A percentile compares a stretch with the other conserved stretches of the same genome.
Evolutionary conservation across 1,284 basidiomycete genomes (phyloP).

Genomic region (Cutaneotrichosporon cutaneum): DNA sequence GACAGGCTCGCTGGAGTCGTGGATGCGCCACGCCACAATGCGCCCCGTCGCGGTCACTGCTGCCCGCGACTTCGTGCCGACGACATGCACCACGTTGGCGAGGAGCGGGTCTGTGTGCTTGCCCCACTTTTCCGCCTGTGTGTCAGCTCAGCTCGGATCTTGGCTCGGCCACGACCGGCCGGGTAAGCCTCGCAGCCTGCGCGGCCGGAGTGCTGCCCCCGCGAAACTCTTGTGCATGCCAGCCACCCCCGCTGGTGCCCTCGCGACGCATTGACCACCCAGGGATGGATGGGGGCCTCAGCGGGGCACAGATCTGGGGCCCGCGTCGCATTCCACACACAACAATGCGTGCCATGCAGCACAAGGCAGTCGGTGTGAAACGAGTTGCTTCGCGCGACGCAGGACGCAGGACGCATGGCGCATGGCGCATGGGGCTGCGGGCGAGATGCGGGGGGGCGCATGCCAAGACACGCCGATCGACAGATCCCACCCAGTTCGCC

Average conservation of each 20-base stretch:
- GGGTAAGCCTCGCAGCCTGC: background rate
- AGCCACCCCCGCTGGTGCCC: background rate
- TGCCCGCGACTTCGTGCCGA: constrained; percentile 7
- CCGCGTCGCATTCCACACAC: background rate
- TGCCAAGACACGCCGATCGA: background rate
- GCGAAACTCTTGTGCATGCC: background rate
- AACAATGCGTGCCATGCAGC: background rate
- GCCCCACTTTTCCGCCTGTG: background rate
- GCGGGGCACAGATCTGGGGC: constrained; percentile 1
- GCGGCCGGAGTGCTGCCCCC: background rate
- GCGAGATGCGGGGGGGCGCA: background rate
- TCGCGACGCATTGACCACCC: background rate
- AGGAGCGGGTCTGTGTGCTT: background rate
- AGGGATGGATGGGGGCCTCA: background rate
- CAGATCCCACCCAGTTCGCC: background rate
- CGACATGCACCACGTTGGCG: constrained; percentile 5
- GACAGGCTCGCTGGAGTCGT: background rate
- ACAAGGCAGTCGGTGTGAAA: background rate
- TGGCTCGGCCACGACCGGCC: background rate
- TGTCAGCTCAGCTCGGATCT: constrained; percentile 6
- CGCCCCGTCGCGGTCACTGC: constrained; percentile 6
- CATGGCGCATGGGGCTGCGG: too few relatives aligned
- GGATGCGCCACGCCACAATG: constrained; percentile 6
- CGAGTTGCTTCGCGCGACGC: background rate
- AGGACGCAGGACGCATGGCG: too few relatives aligned